phyloP scores from a whole-genome alignment of 768 basidiomycete genomes.

The Tulasnella sp. region DNA sequence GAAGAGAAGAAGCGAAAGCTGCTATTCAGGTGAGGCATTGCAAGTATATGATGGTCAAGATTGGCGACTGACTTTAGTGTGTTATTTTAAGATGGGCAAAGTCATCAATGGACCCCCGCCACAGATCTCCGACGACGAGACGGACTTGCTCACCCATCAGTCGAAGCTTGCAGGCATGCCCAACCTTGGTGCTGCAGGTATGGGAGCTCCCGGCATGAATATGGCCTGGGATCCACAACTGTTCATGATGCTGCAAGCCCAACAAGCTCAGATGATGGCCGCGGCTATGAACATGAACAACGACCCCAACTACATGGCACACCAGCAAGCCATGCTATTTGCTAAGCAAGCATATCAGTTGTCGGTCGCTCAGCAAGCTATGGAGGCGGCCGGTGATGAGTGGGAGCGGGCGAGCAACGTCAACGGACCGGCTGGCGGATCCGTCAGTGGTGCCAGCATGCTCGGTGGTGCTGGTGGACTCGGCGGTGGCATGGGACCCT shows the following conservation, averaged over 20 bases:
- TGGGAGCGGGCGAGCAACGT: conserved; percentile 74
- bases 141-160: conserved; percentile 24
- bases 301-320: conserved; percentile 54
- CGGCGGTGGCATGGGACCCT: conserved; percentile 28
- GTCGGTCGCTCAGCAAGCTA: conserved; percentile 84
- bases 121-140: conserved; percentile 39
- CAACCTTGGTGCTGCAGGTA: conserved; percentile 23
- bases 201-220: conserved; percentile 28
- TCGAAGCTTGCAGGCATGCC: conserved; percentile 35
- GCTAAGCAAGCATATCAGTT: conserved; percentile 88
- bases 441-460: conserved; percentile 28
- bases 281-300: conserved; percentile 22
- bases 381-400: conserved; percentile 81
- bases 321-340: conserved; percentile 78
- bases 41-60: background rate
- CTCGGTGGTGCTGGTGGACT: conserved; percentile 35
- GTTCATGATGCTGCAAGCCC: conserved; percentile 6
- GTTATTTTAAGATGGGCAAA: conserved; percentile 60
- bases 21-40: conserved; percentile 66
- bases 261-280: background rate
- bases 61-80: background rate
- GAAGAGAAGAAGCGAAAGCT: conserved; percentile 75
- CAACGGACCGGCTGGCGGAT: conserved; percentile 37
- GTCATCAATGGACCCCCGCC: conserved; percentile 74
- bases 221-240: conserved; percentile 22